phyloP scores from a whole-genome alignment of 441 rosid genomes.

The Eutrema salsugineum region DNA sequence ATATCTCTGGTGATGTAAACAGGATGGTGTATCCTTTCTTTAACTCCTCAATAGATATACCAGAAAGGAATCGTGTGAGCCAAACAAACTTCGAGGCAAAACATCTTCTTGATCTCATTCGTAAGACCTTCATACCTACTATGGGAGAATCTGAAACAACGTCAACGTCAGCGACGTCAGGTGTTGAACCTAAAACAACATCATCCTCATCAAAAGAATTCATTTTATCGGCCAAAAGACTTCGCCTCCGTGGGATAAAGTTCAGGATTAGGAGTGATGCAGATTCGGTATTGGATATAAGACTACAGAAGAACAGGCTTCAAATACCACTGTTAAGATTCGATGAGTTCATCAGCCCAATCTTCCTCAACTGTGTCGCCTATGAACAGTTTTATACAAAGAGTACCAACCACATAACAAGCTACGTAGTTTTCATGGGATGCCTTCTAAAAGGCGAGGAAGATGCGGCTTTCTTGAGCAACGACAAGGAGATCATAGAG shows the following conservation, averaged over 20 bases:
- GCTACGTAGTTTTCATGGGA: constrained; percentile 46
- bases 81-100: neutral
- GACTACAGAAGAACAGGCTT: constrained; percentile 29
- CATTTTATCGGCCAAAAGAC: neutral
- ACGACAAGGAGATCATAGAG: constrained; percentile 38
- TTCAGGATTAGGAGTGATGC: constrained; percentile 26
- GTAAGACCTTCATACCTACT: constrained; percentile 30
- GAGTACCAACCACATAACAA: constrained; percentile 39
- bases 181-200: too few species aligned
- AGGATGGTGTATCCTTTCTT: neutral
- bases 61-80: neutral
- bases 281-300: constrained; percentile 35
- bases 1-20: constrained; percentile 18
- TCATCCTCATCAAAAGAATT: constrained; percentile 21
- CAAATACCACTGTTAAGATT: constrained; percentile 37
- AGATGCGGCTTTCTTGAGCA: constrained; percentile 39
- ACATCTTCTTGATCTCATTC: constrained; percentile 45
- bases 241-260: constrained; percentile 21
- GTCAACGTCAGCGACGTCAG: too few species aligned
- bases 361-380: constrained; percentile 47
- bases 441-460: constrained; percentile 33
- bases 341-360: constrained; percentile 41
- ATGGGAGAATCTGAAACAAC: too few species aligned
- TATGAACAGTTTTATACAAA: constrained; percentile 49
- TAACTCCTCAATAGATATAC: neutral